These are phyloP conservation scores for Aspergillus chevalieri DNA, from an alignment of 2,329 filamentous ascomycete genomes.

Conservation along the genomic window DNA sequence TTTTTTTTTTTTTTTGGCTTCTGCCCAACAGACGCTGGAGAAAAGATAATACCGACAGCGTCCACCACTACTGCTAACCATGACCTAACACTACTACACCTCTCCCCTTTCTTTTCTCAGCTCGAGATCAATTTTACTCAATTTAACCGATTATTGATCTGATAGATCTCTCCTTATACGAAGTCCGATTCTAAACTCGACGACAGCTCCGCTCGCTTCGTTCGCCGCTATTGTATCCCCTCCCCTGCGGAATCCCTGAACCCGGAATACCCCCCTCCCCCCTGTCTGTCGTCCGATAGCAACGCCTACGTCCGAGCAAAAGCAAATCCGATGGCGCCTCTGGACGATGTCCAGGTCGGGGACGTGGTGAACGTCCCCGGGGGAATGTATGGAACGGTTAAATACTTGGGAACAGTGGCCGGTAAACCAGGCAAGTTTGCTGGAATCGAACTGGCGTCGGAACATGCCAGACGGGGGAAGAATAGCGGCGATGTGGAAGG, in stretches of 20 bases:
- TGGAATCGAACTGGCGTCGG: constrained; percentile 77
- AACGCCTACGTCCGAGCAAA: background rate
- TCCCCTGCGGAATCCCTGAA: background rate
- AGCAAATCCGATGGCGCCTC: constrained; percentile 26
- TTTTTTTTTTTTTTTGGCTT: too few species aligned
- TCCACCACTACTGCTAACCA: background rate
- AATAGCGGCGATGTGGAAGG: constrained; percentile 96
- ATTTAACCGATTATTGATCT: background rate
- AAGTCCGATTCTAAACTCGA: too few species aligned
- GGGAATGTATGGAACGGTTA: constrained; percentile 82
- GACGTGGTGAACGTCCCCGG: constrained; percentile 88
- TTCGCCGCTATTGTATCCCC: background rate
- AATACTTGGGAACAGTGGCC: constrained; percentile 78
- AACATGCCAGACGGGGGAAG: constrained; percentile 80
- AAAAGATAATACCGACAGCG: too few species aligned
- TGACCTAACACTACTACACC: background rate
- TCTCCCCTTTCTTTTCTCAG: background rate
- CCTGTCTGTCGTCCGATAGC: constrained; percentile 1
- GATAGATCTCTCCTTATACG: background rate
- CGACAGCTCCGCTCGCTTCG: too few species aligned
- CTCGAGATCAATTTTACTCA: too few species aligned
- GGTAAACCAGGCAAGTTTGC: constrained; percentile 90
- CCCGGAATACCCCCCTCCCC: constrained; percentile 2
- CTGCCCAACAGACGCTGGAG: too few species aligned
- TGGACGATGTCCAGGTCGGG: constrained; percentile 61